Conservation (phyloP, 495 filamentous ascomycete genomes). For the Penicillium egyptiacum region DNA sequence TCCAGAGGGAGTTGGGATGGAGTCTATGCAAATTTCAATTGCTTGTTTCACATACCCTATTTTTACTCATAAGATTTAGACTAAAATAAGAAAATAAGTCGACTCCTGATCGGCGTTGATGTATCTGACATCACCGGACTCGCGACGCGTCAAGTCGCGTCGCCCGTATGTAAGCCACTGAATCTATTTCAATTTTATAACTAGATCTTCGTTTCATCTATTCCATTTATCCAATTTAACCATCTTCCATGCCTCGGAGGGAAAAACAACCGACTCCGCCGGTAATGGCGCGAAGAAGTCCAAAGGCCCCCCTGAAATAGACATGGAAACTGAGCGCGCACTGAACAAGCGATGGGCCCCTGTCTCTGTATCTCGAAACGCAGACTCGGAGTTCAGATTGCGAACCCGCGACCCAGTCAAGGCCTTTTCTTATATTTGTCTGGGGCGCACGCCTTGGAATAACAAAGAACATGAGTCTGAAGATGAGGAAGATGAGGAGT, state of each 20-base stretch:
- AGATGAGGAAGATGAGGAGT: not conserved
- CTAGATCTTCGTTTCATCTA: not conserved
- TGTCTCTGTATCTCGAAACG: constrained; percentile 1
- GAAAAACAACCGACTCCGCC: not conserved
- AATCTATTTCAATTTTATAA: not conserved
- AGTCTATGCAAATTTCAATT: constrained; percentile 10
- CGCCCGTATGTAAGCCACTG: not conserved
- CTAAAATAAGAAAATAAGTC: no score
- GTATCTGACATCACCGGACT: not conserved
- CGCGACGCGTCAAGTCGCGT: not conserved
- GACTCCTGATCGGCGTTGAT: no score
- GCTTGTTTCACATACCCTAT: not conserved
- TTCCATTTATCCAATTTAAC: not conserved
- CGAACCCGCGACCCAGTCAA: not conserved
- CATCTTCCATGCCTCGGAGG: not conserved
- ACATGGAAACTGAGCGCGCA: not conserved
- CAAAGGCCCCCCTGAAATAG: not conserved
- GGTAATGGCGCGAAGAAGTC: not conserved
- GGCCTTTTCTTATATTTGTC: not conserved
- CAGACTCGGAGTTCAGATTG: not conserved
- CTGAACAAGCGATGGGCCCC: not conserved
- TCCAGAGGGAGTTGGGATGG: constrained; percentile 10
- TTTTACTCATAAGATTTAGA: not conserved
- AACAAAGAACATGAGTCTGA: not conserved
- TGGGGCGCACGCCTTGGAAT: not conserved